These are phyloP conservation scores for Cyclaneusma minus DNA, from an alignment of 2,329 filamentous ascomycete genomes.

Conservation along the genomic window DNA sequence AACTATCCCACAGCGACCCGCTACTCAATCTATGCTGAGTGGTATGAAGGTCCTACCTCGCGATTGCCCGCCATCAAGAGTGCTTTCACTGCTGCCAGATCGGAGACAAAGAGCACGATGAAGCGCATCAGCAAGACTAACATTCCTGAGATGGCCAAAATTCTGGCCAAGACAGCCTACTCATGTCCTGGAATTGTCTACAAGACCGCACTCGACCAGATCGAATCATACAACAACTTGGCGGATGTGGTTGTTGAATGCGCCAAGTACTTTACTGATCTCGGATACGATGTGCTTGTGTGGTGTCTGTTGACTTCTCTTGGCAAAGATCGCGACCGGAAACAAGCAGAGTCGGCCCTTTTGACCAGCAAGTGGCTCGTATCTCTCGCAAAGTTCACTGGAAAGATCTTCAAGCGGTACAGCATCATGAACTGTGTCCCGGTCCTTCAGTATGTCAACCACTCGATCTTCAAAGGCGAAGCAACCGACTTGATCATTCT, in stretches of 20 bases:
- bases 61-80: slow-evolving; percentile 61
- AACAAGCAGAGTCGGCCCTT: slow-evolving; percentile 44
- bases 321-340: slow-evolving; percentile 45
- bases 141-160: slow-evolving; percentile 69
- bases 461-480: slow-evolving; percentile 69
- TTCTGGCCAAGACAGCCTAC: slow-evolving; percentile 81
- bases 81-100: slow-evolving; percentile 61
- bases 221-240: slow-evolving; percentile 87
- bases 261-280: slow-evolving; percentile 79
- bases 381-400: slow-evolving; percentile 79
- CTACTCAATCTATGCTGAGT: slow-evolving; percentile 86
- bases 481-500: slow-evolving; percentile 84
- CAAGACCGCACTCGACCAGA: slow-evolving; percentile 72
- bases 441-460: slow-evolving; percentile 76
- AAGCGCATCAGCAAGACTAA: slow-evolving; percentile 85
- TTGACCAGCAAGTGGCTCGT: slow-evolving; percentile 86
- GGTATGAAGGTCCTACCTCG: slow-evolving; percentile 69
- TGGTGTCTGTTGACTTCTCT: slow-evolving; percentile 78
- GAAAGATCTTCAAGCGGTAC: slow-evolving; percentile 78
- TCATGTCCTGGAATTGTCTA: slow-evolving; percentile 87
- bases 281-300: slow-evolving; percentile 85
- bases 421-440: slow-evolving; percentile 70
- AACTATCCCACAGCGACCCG: slow-evolving; percentile 61
- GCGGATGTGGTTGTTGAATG: slow-evolving; percentile 93
- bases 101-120: slow-evolving; percentile 72